These are phyloP conservation scores for Paraphoma sp. DNA, from an alignment of 2,329 filamentous ascomycete genomes.

Conservation along the genomic window DNA sequence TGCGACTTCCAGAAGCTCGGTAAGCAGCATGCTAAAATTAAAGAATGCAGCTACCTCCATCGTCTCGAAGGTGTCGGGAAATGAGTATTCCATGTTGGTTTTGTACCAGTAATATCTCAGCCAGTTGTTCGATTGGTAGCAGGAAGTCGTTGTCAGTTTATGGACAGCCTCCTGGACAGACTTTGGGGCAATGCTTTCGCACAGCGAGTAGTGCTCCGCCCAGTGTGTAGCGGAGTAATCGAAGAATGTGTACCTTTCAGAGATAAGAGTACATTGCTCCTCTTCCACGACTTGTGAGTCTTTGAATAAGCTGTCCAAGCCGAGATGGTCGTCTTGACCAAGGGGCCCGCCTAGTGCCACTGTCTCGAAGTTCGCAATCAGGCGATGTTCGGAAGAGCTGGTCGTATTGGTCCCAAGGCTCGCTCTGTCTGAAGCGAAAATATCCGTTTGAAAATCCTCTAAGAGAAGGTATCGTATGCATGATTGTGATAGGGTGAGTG, in stretches of 20 bases:
- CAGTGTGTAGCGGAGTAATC: constrained; percentile 49
- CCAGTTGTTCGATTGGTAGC: constrained; percentile 40
- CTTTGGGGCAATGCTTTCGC: constrained; percentile 21
- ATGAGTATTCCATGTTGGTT: constrained; percentile 23
- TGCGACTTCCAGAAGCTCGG: constrained; percentile 12
- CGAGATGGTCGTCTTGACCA: constrained; percentile 10
- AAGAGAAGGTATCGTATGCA: constrained; percentile 38
- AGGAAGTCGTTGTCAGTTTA: constrained; percentile 11
- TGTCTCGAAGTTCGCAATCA: constrained; percentile 9
- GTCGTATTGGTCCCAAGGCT: constrained; percentile 11
- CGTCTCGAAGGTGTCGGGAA: constrained; percentile 23
- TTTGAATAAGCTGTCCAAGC: constrained; percentile 24
- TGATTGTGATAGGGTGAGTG: constrained; percentile 15
- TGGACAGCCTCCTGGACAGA: constrained; percentile 12
- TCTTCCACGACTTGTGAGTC: constrained; percentile 26
- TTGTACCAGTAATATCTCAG: constrained; percentile 39
- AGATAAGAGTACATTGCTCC: constrained; percentile 29
- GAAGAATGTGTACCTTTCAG: constrained; percentile 39
- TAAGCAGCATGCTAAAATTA: constrained; percentile 31
- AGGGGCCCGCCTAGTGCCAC: constrained; percentile 2
- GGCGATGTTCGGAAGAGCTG: constrained; percentile 6
- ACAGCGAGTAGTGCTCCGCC: constrained; percentile 42
- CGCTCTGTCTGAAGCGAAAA: constrained; percentile 24
- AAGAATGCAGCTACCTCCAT: constrained; percentile 44
- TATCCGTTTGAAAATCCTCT: constrained; percentile 42